phyloP scores from a whole-genome alignment of 2,329 filamentous ascomycete genomes.

The Arthroderma sp. region DNA sequence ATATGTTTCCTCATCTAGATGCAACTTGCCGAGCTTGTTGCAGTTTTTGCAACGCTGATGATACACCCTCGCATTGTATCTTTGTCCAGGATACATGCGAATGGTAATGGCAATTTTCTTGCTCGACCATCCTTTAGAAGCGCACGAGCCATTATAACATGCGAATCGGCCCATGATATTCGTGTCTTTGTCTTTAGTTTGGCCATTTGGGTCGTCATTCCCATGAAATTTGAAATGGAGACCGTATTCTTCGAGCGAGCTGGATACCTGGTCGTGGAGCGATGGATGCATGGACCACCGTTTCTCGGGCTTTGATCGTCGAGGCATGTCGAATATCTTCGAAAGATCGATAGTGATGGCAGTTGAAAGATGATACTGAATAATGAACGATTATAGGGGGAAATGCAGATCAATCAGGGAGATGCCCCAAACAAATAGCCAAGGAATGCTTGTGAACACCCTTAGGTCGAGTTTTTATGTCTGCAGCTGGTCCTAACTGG shows the following conservation, averaged over 20 bases:
- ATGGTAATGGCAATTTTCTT: conserved; percentile 32
- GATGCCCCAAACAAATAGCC: too few relatives aligned
- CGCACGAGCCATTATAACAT: conserved; percentile 24
- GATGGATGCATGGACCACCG: conserved; percentile 23
- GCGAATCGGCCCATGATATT: conserved; percentile 31
- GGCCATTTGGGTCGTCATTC: conserved; percentile 16
- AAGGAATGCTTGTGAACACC: too few relatives aligned
- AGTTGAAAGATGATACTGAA: too few relatives aligned
- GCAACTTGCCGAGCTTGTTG: conserved; percentile 20
- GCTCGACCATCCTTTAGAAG: conserved; percentile 25
- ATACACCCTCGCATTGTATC: conserved; percentile 36
- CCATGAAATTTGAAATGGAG: conserved; percentile 23
- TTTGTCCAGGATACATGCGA: conserved; percentile 23
- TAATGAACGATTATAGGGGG: too few relatives aligned
- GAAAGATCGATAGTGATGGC: too few relatives aligned
- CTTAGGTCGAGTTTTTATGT: too few relatives aligned
- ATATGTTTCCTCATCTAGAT: conserved; percentile 26
- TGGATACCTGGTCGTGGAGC: conserved; percentile 21
- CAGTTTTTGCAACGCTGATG: conserved; percentile 30
- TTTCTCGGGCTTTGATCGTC: neutral
- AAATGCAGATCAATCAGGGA: too few relatives aligned
- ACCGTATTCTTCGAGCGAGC: conserved; percentile 17
- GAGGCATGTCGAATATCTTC: neutral
- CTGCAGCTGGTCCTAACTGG: too few relatives aligned
- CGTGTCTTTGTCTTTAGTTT: conserved; percentile 23